Conservation (phyloP, 2,329 filamentous ascomycete species). For the Botrytis medusae region DNA sequence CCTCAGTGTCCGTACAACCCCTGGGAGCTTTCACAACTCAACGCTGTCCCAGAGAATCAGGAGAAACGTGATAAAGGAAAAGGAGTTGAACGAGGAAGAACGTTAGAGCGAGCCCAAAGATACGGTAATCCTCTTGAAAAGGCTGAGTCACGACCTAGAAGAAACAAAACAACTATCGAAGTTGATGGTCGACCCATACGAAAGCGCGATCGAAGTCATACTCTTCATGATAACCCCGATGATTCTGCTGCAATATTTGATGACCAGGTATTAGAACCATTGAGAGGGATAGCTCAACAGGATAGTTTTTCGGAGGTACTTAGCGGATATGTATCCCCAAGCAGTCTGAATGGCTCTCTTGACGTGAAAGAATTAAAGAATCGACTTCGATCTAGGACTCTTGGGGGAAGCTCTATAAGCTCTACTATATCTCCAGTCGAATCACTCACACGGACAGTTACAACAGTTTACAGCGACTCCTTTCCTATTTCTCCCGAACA, state of each 20-base stretch:
- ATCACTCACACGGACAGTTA: conserved; percentile 15
- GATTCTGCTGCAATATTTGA: conserved; percentile 36
- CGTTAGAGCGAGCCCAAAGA: conserved; percentile 28
- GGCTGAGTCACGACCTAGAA: conserved; percentile 33
- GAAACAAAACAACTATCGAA: conserved; percentile 32
- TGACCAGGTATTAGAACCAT: conserved; percentile 38
- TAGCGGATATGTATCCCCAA: conserved; percentile 11
- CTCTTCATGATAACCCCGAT: conserved; percentile 35
- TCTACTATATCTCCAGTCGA: conserved; percentile 15
- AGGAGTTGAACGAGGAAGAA: conserved; percentile 32
- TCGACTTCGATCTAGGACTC: background rate
- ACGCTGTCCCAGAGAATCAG: background rate
- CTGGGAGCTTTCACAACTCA: conserved; percentile 11
- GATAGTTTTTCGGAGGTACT: conserved; percentile 35
- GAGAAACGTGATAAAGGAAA: conserved; percentile 23
- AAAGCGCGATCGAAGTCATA: conserved; percentile 36
- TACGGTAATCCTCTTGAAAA: conserved; percentile 32
- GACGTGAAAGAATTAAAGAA: conserved; percentile 7
- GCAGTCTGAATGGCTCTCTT: conserved; percentile 6
- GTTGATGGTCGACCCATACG: conserved; percentile 31
- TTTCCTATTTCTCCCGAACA: conserved; percentile 24
- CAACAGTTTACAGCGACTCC: conserved; percentile 26
- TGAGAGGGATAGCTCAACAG: conserved; percentile 30
- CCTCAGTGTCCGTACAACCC: background rate
- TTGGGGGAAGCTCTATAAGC: background rate